Evolutionary conservation across 208 protist species (phyloP), one percentile per base, ranked within the genome.

Genomic region (Acanthamoeba sp.): DNA sequence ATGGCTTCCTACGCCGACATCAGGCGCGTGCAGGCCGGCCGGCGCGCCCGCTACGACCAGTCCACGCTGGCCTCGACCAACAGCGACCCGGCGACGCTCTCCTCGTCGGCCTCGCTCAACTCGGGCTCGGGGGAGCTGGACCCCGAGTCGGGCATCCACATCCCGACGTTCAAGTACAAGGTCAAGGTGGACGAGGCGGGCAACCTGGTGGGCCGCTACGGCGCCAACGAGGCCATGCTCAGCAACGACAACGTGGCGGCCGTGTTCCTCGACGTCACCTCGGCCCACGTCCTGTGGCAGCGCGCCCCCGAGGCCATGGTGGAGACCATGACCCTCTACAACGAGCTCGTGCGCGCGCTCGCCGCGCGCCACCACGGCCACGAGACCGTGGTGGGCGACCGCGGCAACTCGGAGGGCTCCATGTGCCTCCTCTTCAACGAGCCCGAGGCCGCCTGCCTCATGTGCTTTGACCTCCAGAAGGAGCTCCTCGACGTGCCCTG

Each of bases 221-320:
- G 62, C 29, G 12, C 62, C 9, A 36, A 29, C 36, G 71, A 27
- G 38, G 36, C 22, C n/a, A 27, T 48, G 71, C 38, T 48, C 71
- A 48, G 40, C 71, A 48, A n/a, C 40, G 71, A 82, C 71, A 48
- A 48, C 40, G 36, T 48, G 9, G 36, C 71, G 1, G 71, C 32
- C 40, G 71, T 82, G 71, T 82, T 82, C 71, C 71, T 82, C 71
- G 71, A 82, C 38, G 40, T 82, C 36, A 50, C 71, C 10, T 82
- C 71, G 12, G 71, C 71, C 36, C 71, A 82, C 71, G 32, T 82
- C 40, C 71, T 82, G 38, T 82, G 71, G 71, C 36, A 82, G 40
- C 14, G 27, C 5, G 71, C 40, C 12, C 71, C 71, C 36, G 71
- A 82, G 24, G 71, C 34, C 18, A 82, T 82, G 71, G 71, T 82